Base-by-base conservation (phyloP, 306 rosid species). In the Castanospermum australe region DNA sequence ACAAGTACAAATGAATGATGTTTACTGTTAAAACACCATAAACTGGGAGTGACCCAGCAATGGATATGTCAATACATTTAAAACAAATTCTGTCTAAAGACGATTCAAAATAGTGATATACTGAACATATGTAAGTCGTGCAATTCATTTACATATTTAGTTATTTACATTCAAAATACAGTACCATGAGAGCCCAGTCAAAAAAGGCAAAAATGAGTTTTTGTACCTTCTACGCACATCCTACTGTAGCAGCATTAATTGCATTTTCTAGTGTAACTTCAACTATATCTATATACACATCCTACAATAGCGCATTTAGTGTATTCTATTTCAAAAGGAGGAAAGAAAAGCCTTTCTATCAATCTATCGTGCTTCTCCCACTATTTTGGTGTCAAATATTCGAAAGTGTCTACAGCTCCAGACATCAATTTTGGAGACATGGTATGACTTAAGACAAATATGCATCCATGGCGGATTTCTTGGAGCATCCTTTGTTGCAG, bases 391-490 rank as follows among this genome's bases (percentile, higher is more conserved):
- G 84, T 77, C 90, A 54, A 78, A 87, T 54, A 92, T 64, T 60
- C 80, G 71, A 44, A 61, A 91, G 1, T 59, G 41, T 48, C 86
- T 67, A 66, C 35, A 77, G 28, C 86, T 89, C 82, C 83, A 87
- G 0, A 15, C 4, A 21, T 86, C 86, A 21, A 8, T 10, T 75
- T 86, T 60, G 0, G 18, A 13, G 0, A 51, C 11, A 75, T 82
- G 86, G 59, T 85, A 88, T 52, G 93, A 88, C 36, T 74, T 71
- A 1, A 94, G 73, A 76, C 92, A 89, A 42, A 90, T 36, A n/a
- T 30, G 74, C 13, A 88, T 77, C 99, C 99, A 94, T 8, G 93
- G 92, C 3, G 97, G 99, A 71, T 91, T 84, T 81, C 97, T 88
- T 24, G 61, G 22, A 75, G 61, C 12, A 63, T 71, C 67, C 1